phyloP scores from a whole-genome alignment of 495 filamentous ascomycete genomes.

The Neurospora sp. region DNA sequence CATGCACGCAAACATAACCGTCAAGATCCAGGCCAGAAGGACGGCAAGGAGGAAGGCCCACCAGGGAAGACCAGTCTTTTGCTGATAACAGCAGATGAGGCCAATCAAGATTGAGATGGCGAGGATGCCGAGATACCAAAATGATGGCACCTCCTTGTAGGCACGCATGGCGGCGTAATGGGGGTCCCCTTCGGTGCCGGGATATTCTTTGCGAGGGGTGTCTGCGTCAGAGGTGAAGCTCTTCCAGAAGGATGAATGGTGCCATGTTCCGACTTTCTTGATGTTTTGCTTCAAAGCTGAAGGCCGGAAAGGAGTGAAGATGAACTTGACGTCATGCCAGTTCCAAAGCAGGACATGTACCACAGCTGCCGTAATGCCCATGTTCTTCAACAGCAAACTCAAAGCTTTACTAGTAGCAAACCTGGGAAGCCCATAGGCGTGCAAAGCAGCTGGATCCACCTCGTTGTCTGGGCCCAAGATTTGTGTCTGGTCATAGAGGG shows the following conservation, averaged over 20 bases:
- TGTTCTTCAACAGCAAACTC: slow-evolving; percentile 29
- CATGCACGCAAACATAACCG: slow-evolving; percentile 20
- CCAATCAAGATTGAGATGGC: slow-evolving; percentile 37
- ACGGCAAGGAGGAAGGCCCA: slow-evolving; percentile 45
- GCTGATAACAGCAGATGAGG: slow-evolving; percentile 34
- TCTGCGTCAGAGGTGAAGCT: not conserved
- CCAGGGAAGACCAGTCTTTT: slow-evolving; percentile 40
- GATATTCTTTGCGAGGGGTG: not conserved
- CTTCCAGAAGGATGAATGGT: slow-evolving; percentile 4
- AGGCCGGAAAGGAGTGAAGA: slow-evolving; percentile 11
- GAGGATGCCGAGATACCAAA: slow-evolving; percentile 41
- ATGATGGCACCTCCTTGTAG: slow-evolving; percentile 41
- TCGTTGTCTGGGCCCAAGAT: slow-evolving; percentile 25
- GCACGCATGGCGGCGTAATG: slow-evolving; percentile 36
- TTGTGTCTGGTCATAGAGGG: slow-evolving; percentile 40
- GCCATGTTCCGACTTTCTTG: not conserved
- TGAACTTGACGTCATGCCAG: slow-evolving; percentile 17
- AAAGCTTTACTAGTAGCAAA: slow-evolving; percentile 31
- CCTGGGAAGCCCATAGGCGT: slow-evolving; percentile 27
- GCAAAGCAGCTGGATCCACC: slow-evolving; percentile 24
- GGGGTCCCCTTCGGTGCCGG: slow-evolving; percentile 24
- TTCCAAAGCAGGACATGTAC: slow-evolving; percentile 31
- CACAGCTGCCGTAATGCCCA: slow-evolving; percentile 32
- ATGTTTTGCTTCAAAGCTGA: slow-evolving; percentile 10
- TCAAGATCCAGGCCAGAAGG: slow-evolving; percentile 19